Percentiles rank a stretch among this genome's conserved stretches.
Conservation (phyloP, 179 eudicot species). For the Corrigiola litoralis region DNA sequence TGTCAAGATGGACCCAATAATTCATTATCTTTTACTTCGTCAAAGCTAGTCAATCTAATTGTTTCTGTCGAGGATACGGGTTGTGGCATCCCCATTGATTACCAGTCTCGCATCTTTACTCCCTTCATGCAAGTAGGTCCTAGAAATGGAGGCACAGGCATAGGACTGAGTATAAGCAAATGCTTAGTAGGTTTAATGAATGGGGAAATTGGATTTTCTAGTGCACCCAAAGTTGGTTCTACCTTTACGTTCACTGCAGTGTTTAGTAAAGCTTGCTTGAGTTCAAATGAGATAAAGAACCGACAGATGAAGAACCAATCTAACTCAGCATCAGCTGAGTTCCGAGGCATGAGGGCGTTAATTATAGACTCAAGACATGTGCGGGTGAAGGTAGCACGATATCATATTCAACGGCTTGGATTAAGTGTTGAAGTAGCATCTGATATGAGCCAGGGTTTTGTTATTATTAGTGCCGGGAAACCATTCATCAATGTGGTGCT, state of each 20-base stretch:
- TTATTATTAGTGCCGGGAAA: conserved; percentile 29
- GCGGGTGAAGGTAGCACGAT: conserved; percentile 64
- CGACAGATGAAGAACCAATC: conserved; percentile 34
- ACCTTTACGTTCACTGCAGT: conserved; percentile 73
- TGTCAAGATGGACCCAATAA: conserved; percentile 31
- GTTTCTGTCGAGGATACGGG: conserved; percentile 89
- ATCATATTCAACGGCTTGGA: conserved; percentile 78
- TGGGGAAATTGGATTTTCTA: conserved; percentile 70
- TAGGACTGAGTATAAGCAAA: conserved; percentile 89
- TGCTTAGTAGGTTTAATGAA: conserved; percentile 77
- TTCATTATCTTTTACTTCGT: conserved; percentile 23
- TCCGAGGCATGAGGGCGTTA: conserved; percentile 62
- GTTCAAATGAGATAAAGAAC: conserved; percentile 33
- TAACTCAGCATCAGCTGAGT: conserved; percentile 40
- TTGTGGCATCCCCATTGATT: conserved; percentile 67
- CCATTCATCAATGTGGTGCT: conserved; percentile 43
- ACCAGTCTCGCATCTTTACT: conserved; percentile 64
- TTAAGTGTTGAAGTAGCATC: conserved; percentile 54
- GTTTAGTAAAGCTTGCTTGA: conserved; percentile 33
- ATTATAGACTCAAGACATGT: conserved; percentile 68
- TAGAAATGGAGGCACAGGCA: conserved; percentile 74
- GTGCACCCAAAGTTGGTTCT: conserved; percentile 52
- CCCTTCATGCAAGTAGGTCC: conserved; percentile 85
- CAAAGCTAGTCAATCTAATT: conserved; percentile 46
- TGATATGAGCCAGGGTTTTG: conserved; percentile 43